These are phyloP conservation scores for Persicaria maculosa DNA, from an alignment of 148 eudicot species.

Conservation along the genomic window DNA sequence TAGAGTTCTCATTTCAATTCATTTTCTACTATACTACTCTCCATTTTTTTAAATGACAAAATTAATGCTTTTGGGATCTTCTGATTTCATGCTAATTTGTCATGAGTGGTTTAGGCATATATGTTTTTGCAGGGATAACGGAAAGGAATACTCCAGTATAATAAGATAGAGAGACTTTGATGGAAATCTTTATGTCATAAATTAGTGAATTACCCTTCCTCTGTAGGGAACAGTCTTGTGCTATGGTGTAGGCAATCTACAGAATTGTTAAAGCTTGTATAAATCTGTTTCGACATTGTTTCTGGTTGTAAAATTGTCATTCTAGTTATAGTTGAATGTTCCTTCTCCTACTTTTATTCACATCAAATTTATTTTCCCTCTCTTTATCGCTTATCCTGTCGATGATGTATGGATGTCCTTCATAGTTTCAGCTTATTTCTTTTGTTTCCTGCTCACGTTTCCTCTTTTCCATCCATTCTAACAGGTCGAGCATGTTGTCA, in stretches of 20 bases:
- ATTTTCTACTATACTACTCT: too few species aligned
- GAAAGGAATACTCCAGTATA: background rate
- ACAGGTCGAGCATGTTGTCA: conserved; percentile 94
- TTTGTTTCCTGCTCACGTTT: conserved; percentile 1
- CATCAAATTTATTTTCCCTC: background rate
- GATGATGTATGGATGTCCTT: background rate
- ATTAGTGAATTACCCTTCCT: too few species aligned
- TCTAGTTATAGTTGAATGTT: background rate
- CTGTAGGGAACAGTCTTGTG: too few species aligned
- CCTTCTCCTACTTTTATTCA: background rate
- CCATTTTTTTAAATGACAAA: too few species aligned
- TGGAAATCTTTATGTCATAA: background rate
- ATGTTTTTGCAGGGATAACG: background rate
- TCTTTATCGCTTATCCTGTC: background rate
- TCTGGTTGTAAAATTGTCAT: background rate
- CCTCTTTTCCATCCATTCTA: background rate
- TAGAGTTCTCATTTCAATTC: background rate
- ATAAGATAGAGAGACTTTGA: background rate
- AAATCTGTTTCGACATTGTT: background rate
- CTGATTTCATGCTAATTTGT: background rate
- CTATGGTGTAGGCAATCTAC: too few species aligned
- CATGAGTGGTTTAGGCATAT: background rate
- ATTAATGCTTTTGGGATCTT: background rate
- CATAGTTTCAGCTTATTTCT: background rate
- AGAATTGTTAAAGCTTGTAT: too few species aligned